Evolutionary conservation across 169 alveolate species (phyloP), one percentile per base, ranked within the genome.

Genomic region (Pseudocohnilembus persalinus): DNA sequence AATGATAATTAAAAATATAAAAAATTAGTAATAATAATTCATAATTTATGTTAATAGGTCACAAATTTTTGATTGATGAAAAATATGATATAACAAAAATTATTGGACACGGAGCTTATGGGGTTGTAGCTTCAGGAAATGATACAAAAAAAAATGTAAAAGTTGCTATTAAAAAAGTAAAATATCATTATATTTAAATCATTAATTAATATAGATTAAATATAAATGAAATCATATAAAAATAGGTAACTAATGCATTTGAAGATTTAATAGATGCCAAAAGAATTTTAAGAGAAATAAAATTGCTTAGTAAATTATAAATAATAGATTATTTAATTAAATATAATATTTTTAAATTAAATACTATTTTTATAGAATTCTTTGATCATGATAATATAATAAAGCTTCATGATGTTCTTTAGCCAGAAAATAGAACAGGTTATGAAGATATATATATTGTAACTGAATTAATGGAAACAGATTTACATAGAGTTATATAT

Each of bases 391-490:
- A 96, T 64, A 96, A 96, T 81, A 93, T 95, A 4, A 92, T 96
- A 4, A 73, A 92, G 20, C 84, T 97, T 29, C 49, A 92, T 25
- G 96, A 94, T 89, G 80, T 96, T n/a, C 91, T 89, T 30, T 87
- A 89, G 72, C 98, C 98, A n/a, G 96, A 96, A 1, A 79, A 84
- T 25, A 82, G 94, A 73, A 94, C 96, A 28, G 94, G 95, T 27
- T 95, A 84, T 75, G 94, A 95, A 32, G 98, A 95, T 88, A 96
- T 95, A 27, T 96, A 95, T 82, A 95, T 96, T n/a, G 93, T 96
- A 24, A 93, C 98, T 29, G 98, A 97, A 81, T 87, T 96, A 34
- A 96, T 98, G 98, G 98, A 96, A 76, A 95, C 98, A 31, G 98
- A 96, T 84, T 87, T 97, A 84, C 98, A 97, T 86, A 92, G 98